Conservation (phyloP, 352 stramenopile species). For the Elongisporangium undulatum region DNA sequence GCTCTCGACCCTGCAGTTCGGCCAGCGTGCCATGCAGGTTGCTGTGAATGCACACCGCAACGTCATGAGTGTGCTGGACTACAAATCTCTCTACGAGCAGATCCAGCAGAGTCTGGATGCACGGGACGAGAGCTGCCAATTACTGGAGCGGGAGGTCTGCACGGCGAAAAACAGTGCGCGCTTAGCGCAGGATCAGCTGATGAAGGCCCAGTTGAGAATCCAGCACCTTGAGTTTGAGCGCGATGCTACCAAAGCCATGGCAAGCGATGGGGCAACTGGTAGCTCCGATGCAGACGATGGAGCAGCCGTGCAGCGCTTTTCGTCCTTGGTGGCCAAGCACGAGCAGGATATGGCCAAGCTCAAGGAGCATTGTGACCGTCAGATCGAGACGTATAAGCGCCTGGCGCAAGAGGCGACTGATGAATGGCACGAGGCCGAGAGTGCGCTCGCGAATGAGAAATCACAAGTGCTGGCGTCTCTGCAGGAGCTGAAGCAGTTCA, state of each 20-base stretch:
- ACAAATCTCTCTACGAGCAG: constrained; percentile 60
- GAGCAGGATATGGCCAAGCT: constrained; percentile 35
- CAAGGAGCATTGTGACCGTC: constrained; percentile 46
- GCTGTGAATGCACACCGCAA: constrained; percentile 55
- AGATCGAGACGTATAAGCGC: constrained; percentile 63
- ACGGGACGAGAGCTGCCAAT: constrained; percentile 18
- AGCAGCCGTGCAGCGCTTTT: constrained; percentile 15
- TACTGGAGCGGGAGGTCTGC: constrained; percentile 7
- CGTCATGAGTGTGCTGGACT: constrained; percentile 60
- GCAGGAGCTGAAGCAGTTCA: constrained; percentile 74
- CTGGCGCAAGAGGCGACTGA: constrained; percentile 49
- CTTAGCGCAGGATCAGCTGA: constrained; percentile 35
- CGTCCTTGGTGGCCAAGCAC: constrained; percentile 33
- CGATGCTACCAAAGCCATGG: constrained; percentile 27
- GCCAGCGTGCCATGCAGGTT: constrained; percentile 69
- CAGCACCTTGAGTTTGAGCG: constrained; percentile 65
- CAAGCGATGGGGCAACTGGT: constrained; percentile 1
- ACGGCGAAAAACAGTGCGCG: constrained; percentile 9
- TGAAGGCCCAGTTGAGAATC: constrained; percentile 50
- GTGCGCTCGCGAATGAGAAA: constrained; percentile 49
- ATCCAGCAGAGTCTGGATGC: constrained; percentile 48
- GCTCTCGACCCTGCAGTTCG: constrained; percentile 67
- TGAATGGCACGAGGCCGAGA: constrained; percentile 73
- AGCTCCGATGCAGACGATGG: not conserved
- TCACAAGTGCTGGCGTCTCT: constrained; percentile 43